phyloP scores from a whole-genome alignment of 179 eudicot genomes.

The Silene noctiflora region DNA sequence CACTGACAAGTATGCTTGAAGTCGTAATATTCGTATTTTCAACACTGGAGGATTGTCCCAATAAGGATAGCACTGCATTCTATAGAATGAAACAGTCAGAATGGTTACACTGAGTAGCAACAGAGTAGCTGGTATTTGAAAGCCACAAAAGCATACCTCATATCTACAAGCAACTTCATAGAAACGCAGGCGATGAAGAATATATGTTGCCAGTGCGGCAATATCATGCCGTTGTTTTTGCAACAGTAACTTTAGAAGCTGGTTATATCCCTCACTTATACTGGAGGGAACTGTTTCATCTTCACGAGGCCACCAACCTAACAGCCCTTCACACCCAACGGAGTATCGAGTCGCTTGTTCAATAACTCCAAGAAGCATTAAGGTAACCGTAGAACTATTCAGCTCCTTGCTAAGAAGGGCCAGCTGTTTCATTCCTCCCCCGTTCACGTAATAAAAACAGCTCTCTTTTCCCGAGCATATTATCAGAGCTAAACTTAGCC shows the following conservation, averaged over 20 bases:
- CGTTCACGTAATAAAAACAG: constrained; percentile 85
- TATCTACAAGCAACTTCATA: constrained; percentile 91
- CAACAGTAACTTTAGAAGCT: constrained; percentile 73
- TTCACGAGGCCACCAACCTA: constrained; percentile 99
- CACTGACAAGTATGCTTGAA: constrained; percentile 49
- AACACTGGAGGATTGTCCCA: constrained; percentile 50
- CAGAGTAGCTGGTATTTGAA: background rate
- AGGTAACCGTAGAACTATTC: constrained; percentile 50
- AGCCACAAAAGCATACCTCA: constrained; percentile 58
- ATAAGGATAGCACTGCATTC: constrained; percentile 66
- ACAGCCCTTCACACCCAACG: constrained; percentile 92
- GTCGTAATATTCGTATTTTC: constrained; percentile 32
- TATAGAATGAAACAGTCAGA: constrained; percentile 31
- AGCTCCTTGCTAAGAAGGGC: constrained; percentile 39
- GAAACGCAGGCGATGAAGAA: constrained; percentile 83
- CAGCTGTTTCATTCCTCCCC: constrained; percentile 86
- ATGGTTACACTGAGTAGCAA: constrained; percentile 14
- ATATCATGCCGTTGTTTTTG: constrained; percentile 81
- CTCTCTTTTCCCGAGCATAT: constrained; percentile 82
- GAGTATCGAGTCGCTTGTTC: constrained; percentile 85
- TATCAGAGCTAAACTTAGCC: constrained; percentile 71
- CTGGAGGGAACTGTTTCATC: constrained; percentile 70
- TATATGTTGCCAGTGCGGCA: constrained; percentile 76
- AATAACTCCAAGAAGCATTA: constrained; percentile 79
- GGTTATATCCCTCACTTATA: constrained; percentile 80